Evolutionary conservation across 2,329 filamentous ascomycete genomes (phyloP), one percentile per base, ranked within the genome.

Genomic region (Epichloe coenophiala): DNA sequence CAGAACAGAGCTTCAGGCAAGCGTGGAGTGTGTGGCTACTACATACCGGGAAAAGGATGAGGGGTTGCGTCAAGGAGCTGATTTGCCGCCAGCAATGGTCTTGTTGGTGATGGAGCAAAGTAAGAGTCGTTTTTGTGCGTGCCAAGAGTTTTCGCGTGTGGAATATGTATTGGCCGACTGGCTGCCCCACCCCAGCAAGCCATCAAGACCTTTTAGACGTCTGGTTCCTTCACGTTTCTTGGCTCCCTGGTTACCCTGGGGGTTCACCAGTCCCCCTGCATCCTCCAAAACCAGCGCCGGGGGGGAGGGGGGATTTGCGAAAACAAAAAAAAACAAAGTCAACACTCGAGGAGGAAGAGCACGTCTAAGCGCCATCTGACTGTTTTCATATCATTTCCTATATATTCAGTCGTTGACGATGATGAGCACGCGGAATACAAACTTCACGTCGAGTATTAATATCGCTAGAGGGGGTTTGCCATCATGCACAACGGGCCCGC

Each of bases 41-140:
- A 64, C 65, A 51, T 66, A 68, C 65, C 61, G 59, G 59, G 59
- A 60, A 60, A 41, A 43, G n/a, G 57, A 57, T 61, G 55, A 59
- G 59, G 61, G 58, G 60, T 61, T 51, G 58, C 55, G 58, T 58
- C 58, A 61, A 61, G 57, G 58, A 60, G 61, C 63, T 65, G 60
- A 52, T 51, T 61, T 63, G 61, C 65, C 64, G 63, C 62, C 62
- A 62, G 61, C 63, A 59, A 58, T 57, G 53, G 58, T 56, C 56
- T 17, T 17, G 17, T 23, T 65, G 60, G 56, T 66, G 64, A 63
- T 63, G 58, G 61, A 61, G 62, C 58, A 59, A 61, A 63, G 63
- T 57, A 54, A 59, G 62, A 65, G 64, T 62, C 60, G 63, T 62
- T 69, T 69, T 70, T 70, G 68, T 70, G 68, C 68, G 68, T 69